These are phyloP conservation scores for Thermoascus crustaceus DNA, from an alignment of 2,329 filamentous ascomycete genomes.

Conservation along the genomic window DNA sequence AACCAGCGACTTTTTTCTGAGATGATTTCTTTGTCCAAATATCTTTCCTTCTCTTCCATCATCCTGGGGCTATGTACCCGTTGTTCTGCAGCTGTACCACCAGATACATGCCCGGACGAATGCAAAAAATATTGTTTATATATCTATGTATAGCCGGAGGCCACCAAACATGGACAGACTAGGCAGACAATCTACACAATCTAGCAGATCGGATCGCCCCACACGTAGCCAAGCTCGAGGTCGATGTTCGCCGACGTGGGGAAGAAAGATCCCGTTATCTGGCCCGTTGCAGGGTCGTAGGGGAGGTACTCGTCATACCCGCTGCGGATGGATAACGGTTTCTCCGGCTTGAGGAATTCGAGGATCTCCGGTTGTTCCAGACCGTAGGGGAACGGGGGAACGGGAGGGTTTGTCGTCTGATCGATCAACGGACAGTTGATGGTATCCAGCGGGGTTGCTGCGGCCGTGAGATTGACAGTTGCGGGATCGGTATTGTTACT, in stretches of 20 bases:
- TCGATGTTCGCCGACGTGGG: slow-evolving; percentile 22
- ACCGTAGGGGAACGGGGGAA: slow-evolving; percentile 9
- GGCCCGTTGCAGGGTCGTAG: slow-evolving; percentile 27
- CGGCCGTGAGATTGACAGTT: slow-evolving; percentile 9
- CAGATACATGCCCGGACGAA: too few relatives aligned
- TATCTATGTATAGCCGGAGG: too few relatives aligned
- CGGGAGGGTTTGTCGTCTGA: slow-evolving; percentile 12
- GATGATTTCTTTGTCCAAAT: too few relatives aligned
- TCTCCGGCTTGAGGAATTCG: slow-evolving; percentile 23
- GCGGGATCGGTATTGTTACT: slow-evolving; percentile 12
- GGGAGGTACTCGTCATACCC: slow-evolving; percentile 24
- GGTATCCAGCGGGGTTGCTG: slow-evolving; percentile 12
- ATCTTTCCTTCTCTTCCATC: too few relatives aligned
- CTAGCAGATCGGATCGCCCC: slow-evolving; percentile 17
- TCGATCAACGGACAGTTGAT: slow-evolving; percentile 20
- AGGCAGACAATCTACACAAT: background rate
- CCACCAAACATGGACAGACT: too few relatives aligned
- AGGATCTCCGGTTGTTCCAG: slow-evolving; percentile 19
- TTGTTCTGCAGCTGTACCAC: too few relatives aligned
- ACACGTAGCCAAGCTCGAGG: slow-evolving; percentile 25
- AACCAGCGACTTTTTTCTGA: too few relatives aligned
- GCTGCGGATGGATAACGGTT: slow-evolving; percentile 14
- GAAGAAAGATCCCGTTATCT: slow-evolving; percentile 32
- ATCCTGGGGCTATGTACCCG: too few relatives aligned
- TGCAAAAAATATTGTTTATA: too few relatives aligned